A percentile compares a stretch with the other conserved stretches of the same genome.
These are phyloP conservation scores for Sarocladium kiliense DNA, from an alignment of 2,329 filamentous ascomycete species.

Conservation along the genomic window DNA sequence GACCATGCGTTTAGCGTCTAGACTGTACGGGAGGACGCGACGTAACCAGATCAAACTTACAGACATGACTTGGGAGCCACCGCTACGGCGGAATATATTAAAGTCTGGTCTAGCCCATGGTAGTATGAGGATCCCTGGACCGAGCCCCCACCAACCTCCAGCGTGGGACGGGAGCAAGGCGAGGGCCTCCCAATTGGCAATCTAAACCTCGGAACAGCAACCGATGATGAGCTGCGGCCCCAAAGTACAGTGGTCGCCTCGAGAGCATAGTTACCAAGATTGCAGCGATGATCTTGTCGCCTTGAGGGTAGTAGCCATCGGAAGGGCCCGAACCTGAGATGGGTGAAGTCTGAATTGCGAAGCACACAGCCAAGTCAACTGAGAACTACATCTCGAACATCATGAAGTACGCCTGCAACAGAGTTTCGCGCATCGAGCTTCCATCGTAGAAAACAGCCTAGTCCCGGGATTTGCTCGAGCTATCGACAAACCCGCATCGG, in stretches of 20 bases:
- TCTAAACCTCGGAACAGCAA: not conserved
- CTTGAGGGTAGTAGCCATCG: not conserved
- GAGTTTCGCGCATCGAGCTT: not conserved
- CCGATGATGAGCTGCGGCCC: not conserved
- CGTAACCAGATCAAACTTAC: no score
- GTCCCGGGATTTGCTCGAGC: not conserved
- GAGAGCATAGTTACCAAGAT: not conserved
- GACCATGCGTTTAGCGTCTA: not conserved
- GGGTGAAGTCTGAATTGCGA: not conserved
- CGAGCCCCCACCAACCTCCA: not conserved
- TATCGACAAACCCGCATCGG: not conserved
- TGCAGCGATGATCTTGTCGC: not conserved
- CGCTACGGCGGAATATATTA: not conserved
- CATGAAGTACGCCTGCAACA: no score
- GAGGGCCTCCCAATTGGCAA: not conserved
- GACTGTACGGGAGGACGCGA: no score
- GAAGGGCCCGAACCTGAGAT: not conserved
- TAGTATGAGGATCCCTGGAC: not conserved
- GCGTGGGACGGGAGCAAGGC: not conserved
- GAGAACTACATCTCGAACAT: not conserved
- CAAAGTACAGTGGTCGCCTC: not conserved
- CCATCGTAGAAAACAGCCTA: not conserved
- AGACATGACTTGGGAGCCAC: not conserved
- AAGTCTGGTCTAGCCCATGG: not conserved
- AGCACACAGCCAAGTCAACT: not conserved